Conservation (phyloP, 225 moss, liverwort and hornwort species). For the Neckera pumila region DNA sequence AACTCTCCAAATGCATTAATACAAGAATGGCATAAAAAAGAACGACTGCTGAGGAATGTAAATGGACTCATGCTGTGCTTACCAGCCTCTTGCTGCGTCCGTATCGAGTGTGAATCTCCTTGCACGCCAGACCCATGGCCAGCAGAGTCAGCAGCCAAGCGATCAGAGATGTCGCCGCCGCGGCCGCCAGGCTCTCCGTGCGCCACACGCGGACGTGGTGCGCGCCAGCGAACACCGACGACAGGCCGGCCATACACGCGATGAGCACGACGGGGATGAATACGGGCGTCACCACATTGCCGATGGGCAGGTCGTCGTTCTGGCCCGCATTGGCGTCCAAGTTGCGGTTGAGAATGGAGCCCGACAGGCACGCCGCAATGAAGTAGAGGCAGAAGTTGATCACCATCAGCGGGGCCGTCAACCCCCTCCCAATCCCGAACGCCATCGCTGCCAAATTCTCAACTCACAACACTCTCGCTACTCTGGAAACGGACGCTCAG, state of each 20-base stretch:
- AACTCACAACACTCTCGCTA: neutral
- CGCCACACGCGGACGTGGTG: constrained; percentile 27
- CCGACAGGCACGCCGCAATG: constrained; percentile 7
- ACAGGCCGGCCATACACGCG: constrained; percentile 25
- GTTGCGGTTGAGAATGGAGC: constrained; percentile 23
- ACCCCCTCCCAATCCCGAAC: constrained; percentile 2
- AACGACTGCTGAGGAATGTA: too few relatives aligned
- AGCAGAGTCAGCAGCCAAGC: constrained; percentile 31
- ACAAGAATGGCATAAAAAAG: too few relatives aligned
- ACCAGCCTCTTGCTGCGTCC: constrained; percentile 18
- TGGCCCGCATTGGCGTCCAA: neutral
- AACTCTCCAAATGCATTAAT: too few relatives aligned
- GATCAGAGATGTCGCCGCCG: constrained; percentile 22
- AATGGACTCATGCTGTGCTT: too few relatives aligned
- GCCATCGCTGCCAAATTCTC: neutral
- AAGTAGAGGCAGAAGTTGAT: constrained; percentile 17
- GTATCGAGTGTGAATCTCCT: constrained; percentile 24
- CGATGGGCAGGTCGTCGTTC: neutral
- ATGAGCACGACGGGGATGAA: constrained; percentile 14
- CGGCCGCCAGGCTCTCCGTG: constrained; percentile 22
- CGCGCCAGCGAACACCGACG: constrained; percentile 18
- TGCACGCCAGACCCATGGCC: constrained; percentile 17
- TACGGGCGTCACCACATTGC: constrained; percentile 1
- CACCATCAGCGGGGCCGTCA: constrained; percentile 11
- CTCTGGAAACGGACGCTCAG: neutral